Evolutionary conservation across 805 yeast genomes (phyloP).

Genomic region (Metschnikowia kofuensis): DNA sequence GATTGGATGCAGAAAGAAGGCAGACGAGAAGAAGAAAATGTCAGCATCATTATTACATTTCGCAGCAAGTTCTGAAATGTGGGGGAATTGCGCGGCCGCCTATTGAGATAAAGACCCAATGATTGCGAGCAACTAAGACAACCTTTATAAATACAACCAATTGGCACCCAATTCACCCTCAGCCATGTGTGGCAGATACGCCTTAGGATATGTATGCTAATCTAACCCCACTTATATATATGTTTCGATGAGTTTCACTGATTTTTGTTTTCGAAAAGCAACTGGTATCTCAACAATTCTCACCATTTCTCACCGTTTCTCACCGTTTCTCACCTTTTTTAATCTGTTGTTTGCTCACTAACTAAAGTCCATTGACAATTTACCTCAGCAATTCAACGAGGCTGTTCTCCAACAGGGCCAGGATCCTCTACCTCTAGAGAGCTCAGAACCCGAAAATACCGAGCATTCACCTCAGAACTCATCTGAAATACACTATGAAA

Average conservation of each 20-base stretch:
- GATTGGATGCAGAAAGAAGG: no score
- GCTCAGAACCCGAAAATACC: not conserved
- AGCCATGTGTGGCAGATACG: slow-evolving; percentile 20
- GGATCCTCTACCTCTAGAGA: not conserved
- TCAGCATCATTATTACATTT: no score
- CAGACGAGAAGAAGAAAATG: no score
- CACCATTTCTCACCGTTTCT: no score
- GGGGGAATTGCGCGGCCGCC: no score
- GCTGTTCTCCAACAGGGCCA: slow-evolving; percentile 6
- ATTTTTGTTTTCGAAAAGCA: not conserved
- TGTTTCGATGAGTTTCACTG: not conserved
- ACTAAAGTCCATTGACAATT: slow-evolving; percentile 14
- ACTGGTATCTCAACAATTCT: not conserved
- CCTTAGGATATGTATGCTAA: slow-evolving; percentile 17
- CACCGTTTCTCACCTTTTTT: not conserved
- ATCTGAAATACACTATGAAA: slow-evolving; percentile 4
- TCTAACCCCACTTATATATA: no score
- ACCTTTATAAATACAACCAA: no score
- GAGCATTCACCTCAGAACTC: not conserved
- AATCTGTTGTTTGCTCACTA: not conserved
- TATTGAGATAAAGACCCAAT: no score
- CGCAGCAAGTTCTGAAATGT: no score
- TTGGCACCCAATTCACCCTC: no score
- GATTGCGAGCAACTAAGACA: no score
- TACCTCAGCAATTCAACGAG: slow-evolving; percentile 12